A percentile compares a stretch with the other conserved stretches of the same genome.
Conservation (phyloP, 2,329 filamentous ascomycete species). For the Cadophora luteo-olivacea region DNA sequence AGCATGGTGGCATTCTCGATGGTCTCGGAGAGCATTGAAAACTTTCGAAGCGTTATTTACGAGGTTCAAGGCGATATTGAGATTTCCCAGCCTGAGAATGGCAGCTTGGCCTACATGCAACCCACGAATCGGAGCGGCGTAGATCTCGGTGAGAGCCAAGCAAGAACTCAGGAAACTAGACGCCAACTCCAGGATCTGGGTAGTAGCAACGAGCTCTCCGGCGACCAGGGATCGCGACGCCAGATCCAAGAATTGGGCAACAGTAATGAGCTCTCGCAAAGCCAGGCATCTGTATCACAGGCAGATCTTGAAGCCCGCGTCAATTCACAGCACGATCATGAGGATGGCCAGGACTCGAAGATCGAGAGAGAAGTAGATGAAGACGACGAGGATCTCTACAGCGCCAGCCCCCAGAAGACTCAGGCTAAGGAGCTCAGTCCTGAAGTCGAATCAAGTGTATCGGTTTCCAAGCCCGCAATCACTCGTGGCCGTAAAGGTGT, state of each 20-base stretch:
- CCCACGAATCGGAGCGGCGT: not conserved
- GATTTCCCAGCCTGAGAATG: not conserved
- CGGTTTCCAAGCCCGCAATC: not conserved
- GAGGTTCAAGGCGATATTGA: not conserved
- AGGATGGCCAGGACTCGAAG: not conserved
- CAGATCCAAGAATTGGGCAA: not conserved
- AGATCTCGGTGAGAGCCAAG: slow-evolving; percentile 1
- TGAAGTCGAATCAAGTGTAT: not conserved
- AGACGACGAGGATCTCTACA: not conserved
- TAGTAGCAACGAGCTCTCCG: not conserved
- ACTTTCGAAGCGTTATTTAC: not conserved
- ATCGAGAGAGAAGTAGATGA: not conserved
- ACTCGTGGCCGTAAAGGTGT: slow-evolving; percentile 1
- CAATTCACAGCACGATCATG: not conserved
- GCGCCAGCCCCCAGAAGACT: not conserved
- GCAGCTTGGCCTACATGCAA: not conserved
- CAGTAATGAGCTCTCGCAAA: not conserved
- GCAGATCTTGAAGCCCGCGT: not conserved
- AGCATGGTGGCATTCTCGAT: slow-evolving; percentile 9
- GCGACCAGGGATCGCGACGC: not conserved
- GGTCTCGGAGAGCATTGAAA: not conserved
- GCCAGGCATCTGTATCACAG: not conserved
- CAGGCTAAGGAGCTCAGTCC: not conserved
- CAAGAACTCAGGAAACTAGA: not conserved
- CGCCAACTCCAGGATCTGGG: not conserved